Percentiles rank a stretch among this genome's conserved stretches.
phyloP scores from a whole-genome alignment of 768 basidiomycete species.

The Leccinum barrowsii region DNA sequence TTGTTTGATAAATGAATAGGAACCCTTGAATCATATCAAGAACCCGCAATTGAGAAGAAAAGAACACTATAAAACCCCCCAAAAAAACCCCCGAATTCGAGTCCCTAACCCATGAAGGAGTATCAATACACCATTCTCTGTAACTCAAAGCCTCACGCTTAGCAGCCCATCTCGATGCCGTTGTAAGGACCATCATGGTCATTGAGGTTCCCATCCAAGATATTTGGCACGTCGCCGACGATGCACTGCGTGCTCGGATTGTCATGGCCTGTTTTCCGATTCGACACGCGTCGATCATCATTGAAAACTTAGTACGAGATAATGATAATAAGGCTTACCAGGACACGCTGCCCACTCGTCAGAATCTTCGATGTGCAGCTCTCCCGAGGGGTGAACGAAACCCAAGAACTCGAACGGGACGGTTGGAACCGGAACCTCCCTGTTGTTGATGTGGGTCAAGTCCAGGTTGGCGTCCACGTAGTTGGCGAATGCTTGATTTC shows the following conservation, averaged over 20 bases:
- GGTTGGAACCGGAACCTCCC: conserved; percentile 38
- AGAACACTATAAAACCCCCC: too few species aligned
- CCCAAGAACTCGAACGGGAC: conserved; percentile 34
- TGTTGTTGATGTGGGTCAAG: conserved; percentile 56
- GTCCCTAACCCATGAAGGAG: too few species aligned
- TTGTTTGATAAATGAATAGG: too few species aligned
- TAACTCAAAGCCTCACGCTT: background rate
- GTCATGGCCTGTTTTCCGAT: conserved; percentile 45
- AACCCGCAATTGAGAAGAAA: too few species aligned
- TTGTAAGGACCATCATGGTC: conserved; percentile 47
- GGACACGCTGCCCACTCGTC: conserved; percentile 54
- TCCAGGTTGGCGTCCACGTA: conserved; percentile 33
- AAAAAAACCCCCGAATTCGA: too few species aligned
- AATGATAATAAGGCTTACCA: conserved; percentile 26
- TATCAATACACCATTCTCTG: too few species aligned
- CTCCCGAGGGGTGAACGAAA: conserved; percentile 40
- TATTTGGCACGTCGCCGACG: conserved; percentile 30
- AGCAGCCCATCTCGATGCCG: conserved; percentile 27
- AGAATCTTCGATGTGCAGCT: conserved; percentile 43
- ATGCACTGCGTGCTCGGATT: conserved; percentile 42
- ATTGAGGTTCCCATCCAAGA: conserved; percentile 38
- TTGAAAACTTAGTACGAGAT: background rate
- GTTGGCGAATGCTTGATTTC: background rate
- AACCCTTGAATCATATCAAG: too few species aligned
- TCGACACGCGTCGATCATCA: background rate